phyloP scores from a whole-genome alignment of 495 filamentous ascomycete genomes.

The Copromyces sp. region DNA sequence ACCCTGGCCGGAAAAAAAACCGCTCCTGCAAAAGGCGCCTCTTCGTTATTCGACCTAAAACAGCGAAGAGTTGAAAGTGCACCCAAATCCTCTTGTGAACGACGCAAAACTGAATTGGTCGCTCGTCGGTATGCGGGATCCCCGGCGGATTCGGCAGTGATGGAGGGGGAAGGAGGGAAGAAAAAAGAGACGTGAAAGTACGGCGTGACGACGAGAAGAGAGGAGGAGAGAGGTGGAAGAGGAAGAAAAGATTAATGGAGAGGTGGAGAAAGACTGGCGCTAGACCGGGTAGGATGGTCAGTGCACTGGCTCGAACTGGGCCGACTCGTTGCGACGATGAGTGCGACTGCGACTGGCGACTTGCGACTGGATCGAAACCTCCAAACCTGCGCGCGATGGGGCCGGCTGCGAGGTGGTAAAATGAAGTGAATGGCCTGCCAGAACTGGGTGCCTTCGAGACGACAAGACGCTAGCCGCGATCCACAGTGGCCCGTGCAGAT shows the following conservation, averaged over 20 bases:
- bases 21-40: constrained; percentile 9
- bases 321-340: constrained; percentile 9
- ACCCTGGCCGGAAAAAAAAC: constrained; percentile 12
- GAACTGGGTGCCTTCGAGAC: not conserved
- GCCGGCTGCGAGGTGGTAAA: not conserved
- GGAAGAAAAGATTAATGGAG: constrained; percentile 14
- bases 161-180: constrained; percentile 9
- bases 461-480: not conserved
- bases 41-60: constrained; percentile 9
- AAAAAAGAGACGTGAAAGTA: constrained; percentile 3
- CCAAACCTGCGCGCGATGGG: not conserved
- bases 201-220: constrained; percentile 14
- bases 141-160: constrained; percentile 18
- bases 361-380: not conserved
- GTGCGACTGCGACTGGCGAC: not conserved
- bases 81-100: constrained; percentile 25
- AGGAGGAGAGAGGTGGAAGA: constrained; percentile 14
- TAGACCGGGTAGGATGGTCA: constrained; percentile 9
- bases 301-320: not conserved
- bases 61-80: constrained; percentile 15
- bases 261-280: constrained; percentile 4
- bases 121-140: constrained; percentile 22
- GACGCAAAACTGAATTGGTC: constrained; percentile 34
- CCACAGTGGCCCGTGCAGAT: not conserved
- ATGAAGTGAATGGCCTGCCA: not conserved